Evolutionary conservation across 768 basidiomycete species (phyloP).

Genomic region (Phaeolepiota aurea): DNA sequence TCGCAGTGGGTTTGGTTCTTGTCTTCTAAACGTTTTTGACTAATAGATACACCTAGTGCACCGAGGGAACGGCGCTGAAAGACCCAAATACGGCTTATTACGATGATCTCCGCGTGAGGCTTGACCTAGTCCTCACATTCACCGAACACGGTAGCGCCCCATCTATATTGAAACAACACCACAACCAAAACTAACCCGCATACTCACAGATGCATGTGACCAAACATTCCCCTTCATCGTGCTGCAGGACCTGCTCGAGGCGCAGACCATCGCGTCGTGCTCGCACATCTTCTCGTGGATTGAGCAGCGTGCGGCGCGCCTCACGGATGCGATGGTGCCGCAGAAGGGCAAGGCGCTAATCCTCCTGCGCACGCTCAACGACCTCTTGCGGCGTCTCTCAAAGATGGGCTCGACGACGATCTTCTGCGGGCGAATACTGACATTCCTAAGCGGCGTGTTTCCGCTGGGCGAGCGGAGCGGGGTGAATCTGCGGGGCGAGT

Average conservation of each 20-base stretch:
- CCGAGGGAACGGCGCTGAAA: constrained; percentile 60
- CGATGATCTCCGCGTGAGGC: constrained; percentile 42
- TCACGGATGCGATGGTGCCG: constrained; percentile 74
- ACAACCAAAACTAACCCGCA: background rate
- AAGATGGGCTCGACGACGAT: constrained; percentile 80
- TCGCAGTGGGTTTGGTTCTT: constrained; percentile 47
- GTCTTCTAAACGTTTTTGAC: background rate
- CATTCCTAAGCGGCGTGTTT: constrained; percentile 80
- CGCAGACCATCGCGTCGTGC: constrained; percentile 78
- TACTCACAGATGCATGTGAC: constrained; percentile 63
- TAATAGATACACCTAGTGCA: constrained; percentile 33
- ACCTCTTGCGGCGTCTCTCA: constrained; percentile 77
- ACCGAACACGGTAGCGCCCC: constrained; percentile 67
- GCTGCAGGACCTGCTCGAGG: constrained; percentile 78
- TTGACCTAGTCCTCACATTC: constrained; percentile 71
- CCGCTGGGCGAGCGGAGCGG: constrained; percentile 85
- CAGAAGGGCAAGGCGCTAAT: constrained; percentile 85
- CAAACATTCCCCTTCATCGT: constrained; percentile 62
- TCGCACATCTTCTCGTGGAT: constrained; percentile 88
- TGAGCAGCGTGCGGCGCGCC: constrained; percentile 56
- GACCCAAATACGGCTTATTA: constrained; percentile 51
- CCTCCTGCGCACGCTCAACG: constrained; percentile 79
- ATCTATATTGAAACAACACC: background rate
- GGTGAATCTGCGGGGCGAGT: constrained; percentile 86
- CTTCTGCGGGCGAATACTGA: constrained; percentile 85